Evolutionary conservation across 2,329 filamentous ascomycete genomes (phyloP).

Genomic region (Fusarium brevicatenulatum): DNA sequence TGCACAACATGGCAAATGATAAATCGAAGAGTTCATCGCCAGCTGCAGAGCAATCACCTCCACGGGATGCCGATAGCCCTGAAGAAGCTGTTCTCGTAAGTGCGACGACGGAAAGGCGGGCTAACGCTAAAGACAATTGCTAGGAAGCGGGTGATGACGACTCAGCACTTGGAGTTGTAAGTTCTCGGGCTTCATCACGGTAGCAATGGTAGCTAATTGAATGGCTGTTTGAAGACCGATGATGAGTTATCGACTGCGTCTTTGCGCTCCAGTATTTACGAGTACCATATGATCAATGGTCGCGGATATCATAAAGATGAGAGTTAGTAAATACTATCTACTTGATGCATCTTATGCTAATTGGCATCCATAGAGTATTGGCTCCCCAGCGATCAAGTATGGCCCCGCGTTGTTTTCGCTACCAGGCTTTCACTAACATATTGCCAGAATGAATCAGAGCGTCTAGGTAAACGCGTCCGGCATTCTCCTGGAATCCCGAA

Average conservation of each 20-base stretch:
- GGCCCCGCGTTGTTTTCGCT: fast-evolving
- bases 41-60: neutral
- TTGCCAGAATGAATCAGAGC: slow-evolving; percentile 24
- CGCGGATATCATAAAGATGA: slow-evolving; percentile 24
- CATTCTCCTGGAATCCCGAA: fast-evolving
- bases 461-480: neutral
- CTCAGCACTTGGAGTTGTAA: slow-evolving; percentile 12
- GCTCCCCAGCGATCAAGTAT: slow-evolving; percentile 27
- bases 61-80: neutral
- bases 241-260: slow-evolving; percentile 30
- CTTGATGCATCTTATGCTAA: neutral
- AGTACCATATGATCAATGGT: slow-evolving; percentile 24
- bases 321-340: neutral
- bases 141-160: neutral
- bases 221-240: neutral
- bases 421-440: fast-evolving
- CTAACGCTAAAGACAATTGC: fast-evolving
- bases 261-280: slow-evolving; percentile 23
- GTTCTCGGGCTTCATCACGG: neutral
- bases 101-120: neutral
- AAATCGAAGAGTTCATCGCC: neutral
- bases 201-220: too few relatives aligned
- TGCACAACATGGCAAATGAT: neutral
- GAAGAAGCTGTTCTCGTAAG: neutral
- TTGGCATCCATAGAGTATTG: slow-evolving; percentile 3